Conservation (phyloP, 169 alveolate genomes). For the Eimeria acervulina region DNA sequence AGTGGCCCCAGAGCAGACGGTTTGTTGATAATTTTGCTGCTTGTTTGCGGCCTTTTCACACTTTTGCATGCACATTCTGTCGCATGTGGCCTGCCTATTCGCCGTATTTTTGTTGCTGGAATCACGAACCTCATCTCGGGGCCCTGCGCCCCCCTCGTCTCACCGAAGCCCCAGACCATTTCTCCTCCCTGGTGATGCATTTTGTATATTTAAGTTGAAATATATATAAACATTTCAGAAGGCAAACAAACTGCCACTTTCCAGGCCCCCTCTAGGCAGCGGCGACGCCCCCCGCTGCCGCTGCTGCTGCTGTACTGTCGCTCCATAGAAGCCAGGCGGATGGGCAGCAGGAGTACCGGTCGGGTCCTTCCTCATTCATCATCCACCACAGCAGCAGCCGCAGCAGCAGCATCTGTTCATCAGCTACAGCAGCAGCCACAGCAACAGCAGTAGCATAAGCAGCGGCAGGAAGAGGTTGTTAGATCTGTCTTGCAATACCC, state of each 20-base stretch:
- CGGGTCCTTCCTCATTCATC: background rate
- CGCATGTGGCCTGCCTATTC: background rate
- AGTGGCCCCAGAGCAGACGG: background rate
- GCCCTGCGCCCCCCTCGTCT: constrained; percentile 30
- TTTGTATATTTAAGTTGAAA: background rate
- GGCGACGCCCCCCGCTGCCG: background rate
- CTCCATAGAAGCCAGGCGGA: background rate
- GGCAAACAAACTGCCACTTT: background rate
- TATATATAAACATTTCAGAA: background rate
- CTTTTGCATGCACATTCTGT: constrained; percentile 4
- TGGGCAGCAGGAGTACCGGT: background rate
- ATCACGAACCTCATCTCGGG: background rate
- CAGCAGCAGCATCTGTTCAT: background rate
- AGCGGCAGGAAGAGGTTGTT: background rate
- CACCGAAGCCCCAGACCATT: constrained; percentile 32
- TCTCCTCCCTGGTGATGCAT: background rate
- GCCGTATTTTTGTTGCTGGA: background rate
- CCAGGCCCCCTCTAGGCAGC: background rate
- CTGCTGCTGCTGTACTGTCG: constrained; percentile 16
- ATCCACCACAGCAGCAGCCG: background rate
- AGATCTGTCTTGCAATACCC: background rate
- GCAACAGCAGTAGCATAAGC: background rate
- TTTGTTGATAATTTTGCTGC: background rate
- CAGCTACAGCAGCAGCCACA: constrained; percentile 35
- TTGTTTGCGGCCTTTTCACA: background rate